Base-by-base conservation (phyloP, 129 eudicot genomes). In the Arctium minus region DNA sequence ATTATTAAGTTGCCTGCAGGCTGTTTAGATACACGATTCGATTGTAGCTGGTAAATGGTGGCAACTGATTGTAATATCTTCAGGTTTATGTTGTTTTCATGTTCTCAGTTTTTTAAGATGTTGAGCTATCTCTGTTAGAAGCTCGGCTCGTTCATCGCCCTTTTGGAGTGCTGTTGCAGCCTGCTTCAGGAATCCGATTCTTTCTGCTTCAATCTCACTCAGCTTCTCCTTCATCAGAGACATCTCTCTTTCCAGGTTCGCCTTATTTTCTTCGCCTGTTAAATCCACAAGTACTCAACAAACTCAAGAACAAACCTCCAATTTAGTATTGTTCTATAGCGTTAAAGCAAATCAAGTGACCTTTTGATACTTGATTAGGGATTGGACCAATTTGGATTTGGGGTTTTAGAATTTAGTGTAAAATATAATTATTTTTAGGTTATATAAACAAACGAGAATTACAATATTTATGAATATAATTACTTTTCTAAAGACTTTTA, bases 71-170 rank as follows among this genome's bases (percentile, higher is more conserved):
- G 80, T 50, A 31, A 13, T 17, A 8, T 79, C 31, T 17, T 17
- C 7, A 6, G 74, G 74, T 67, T 67, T 78, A 33, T 46, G 53
- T 31, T 60, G 31, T n/a, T 0, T 39, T 71, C 33, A 70, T 78
- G 74, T 81, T 74, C 81, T 81, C 74, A 92, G 90, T 83, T 81
- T 86, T 38, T 90, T 85, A 32, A 94, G 90, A 85, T 94, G 90
- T 79, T 92, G 92, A 85, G 97, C 97, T 81, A 94, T 94, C 80
- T 94, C 95, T 30, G 85, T 81, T 75, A 94, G 87, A 27, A 94
- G 93, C 73, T 89, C 88, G 8, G 93, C 89, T 75, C 97, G 94
- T 82, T 92, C 89, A 36, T 86, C 90, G 35, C 94, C 93, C 80
- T 84, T 90, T 53, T 89, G 93, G 15, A 94, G 80, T 11, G 93